phyloP scores from a whole-genome alignment of 1,284 basidiomycete species.

The Peniophora sp. region DNA sequence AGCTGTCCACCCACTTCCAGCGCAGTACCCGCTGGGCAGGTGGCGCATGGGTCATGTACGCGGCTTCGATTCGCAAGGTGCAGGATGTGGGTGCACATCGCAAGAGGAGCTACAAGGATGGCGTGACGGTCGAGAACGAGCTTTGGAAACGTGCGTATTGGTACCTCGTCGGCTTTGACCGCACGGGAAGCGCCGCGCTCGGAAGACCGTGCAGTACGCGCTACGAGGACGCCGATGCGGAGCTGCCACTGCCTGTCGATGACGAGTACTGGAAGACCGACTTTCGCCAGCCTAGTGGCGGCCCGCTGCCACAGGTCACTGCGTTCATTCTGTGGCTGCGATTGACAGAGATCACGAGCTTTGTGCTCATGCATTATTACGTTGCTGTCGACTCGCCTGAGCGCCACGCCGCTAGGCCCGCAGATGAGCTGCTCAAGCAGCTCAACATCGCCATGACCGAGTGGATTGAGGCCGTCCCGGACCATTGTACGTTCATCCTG shows the following conservation, averaged over 20 bases:
- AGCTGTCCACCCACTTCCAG: slow-evolving; percentile 11
- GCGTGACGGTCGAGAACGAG: slow-evolving; percentile 33
- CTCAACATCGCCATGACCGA: slow-evolving; percentile 64
- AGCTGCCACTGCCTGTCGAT: slow-evolving; percentile 75
- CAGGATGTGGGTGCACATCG: slow-evolving; percentile 38
- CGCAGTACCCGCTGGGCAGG: slow-evolving; percentile 12
- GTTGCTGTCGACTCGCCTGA: slow-evolving; percentile 53
- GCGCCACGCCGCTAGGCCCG: slow-evolving; percentile 41
- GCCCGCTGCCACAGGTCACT: slow-evolving; percentile 56
- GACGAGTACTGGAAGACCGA: slow-evolving; percentile 77
- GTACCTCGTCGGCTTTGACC: slow-evolving; percentile 50
- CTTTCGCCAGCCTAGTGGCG: slow-evolving; percentile 58
- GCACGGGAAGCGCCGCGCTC: slow-evolving; percentile 54
- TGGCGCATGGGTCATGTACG: slow-evolving; percentile 34
- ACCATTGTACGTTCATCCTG: slow-evolving; percentile 41
- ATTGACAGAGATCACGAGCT: slow-evolving; percentile 66
- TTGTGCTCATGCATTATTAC: slow-evolving; percentile 69
- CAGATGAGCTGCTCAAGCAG: slow-evolving; percentile 58
- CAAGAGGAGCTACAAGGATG: slow-evolving; percentile 23
- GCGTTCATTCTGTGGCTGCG: slow-evolving; percentile 65
- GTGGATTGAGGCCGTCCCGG: slow-evolving; percentile 67
- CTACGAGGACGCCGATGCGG: slow-evolving; percentile 80
- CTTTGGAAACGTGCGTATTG: slow-evolving; percentile 47
- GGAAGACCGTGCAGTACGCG: slow-evolving; percentile 67
- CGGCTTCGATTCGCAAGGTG: slow-evolving; percentile 36